Evolutionary conservation across 192 early-diverging fungal genomes (phyloP).

Genomic region (Coemansia sp.): DNA sequence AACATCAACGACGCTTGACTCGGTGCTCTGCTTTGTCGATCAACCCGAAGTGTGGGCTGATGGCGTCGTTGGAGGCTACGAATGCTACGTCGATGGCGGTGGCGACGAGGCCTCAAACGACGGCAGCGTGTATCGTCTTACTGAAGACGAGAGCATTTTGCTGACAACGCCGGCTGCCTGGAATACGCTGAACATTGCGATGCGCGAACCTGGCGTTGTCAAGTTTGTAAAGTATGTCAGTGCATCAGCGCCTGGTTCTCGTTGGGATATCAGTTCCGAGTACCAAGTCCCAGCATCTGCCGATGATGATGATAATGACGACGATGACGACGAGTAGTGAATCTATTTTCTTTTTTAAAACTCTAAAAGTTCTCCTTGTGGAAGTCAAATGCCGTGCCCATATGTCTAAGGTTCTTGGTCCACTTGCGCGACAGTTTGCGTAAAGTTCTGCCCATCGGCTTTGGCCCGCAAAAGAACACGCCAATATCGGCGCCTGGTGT

Average conservation of each 20-base stretch:
- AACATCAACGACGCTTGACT: constrained; percentile 59
- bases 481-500: constrained; percentile 62
- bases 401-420: constrained; percentile 48
- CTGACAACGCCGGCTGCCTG: constrained; percentile 63
- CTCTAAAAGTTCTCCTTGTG: constrained; percentile 68
- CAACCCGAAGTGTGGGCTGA: constrained; percentile 53
- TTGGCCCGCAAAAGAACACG: constrained; percentile 84
- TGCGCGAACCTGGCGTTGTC: constrained; percentile 76
- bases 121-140: constrained; percentile 56
- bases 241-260: constrained; percentile 62
- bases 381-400: constrained; percentile 58
- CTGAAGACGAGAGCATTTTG: constrained; percentile 65
- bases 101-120: constrained; percentile 68
- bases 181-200: constrained; percentile 65
- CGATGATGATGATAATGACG: constrained; percentile 11
- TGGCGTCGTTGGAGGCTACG: constrained; percentile 71
- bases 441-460: constrained; percentile 60
- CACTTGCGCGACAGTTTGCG: constrained; percentile 43
- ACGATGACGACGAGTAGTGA: neutral
- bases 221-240: constrained; percentile 83
- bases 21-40: constrained; percentile 59
- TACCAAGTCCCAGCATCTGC: constrained; percentile 54
- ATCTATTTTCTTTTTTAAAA: constrained; percentile 4
- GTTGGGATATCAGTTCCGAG: constrained; percentile 80
- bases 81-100: constrained; percentile 69